Evolutionary conservation across 305 asterid species (phyloP).

Genomic region (Solanum hybrid): DNA sequence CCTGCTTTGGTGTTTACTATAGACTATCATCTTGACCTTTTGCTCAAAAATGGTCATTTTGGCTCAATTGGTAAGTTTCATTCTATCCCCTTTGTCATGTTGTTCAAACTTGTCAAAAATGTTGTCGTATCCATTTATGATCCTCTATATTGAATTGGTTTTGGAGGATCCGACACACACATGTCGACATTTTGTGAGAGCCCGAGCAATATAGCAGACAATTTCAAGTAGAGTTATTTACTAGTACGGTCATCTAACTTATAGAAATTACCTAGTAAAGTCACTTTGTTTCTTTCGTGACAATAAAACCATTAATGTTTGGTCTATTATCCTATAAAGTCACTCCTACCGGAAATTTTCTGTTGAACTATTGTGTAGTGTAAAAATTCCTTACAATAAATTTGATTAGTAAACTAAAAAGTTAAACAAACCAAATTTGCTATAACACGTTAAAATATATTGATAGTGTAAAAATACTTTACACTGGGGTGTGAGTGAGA

Average conservation of each 20-base stretch:
- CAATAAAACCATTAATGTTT: not conserved
- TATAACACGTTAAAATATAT: too few species aligned
- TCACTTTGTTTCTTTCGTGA: not conserved
- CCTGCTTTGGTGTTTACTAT: conserved; percentile 11
- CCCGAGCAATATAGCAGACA: not conserved
- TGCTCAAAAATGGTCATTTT: conserved; percentile 25
- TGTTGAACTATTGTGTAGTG: not conserved
- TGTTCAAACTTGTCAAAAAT: too few species aligned
- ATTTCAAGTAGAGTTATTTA: not conserved
- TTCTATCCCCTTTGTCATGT: not conserved
- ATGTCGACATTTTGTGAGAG: not conserved
- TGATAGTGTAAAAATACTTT: not conserved
- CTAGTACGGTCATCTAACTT: not conserved
- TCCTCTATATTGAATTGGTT: not conserved
- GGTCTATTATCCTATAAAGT: not conserved
- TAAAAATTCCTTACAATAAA: not conserved
- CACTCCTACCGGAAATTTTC: not conserved
- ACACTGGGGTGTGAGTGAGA: not conserved
- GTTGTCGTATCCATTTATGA: not conserved
- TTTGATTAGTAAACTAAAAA: not conserved
- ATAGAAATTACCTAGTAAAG: not conserved
- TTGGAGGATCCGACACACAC: not conserved
- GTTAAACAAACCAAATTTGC: not conserved
- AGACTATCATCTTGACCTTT: conserved; percentile 25
- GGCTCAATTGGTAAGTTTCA: conserved; percentile 11